A percentile compares a stretch with the other conserved stretches of the same genome.
phyloP scores from a whole-genome alignment of 2,329 filamentous ascomycete species.

The Fusarium cicatricum region DNA sequence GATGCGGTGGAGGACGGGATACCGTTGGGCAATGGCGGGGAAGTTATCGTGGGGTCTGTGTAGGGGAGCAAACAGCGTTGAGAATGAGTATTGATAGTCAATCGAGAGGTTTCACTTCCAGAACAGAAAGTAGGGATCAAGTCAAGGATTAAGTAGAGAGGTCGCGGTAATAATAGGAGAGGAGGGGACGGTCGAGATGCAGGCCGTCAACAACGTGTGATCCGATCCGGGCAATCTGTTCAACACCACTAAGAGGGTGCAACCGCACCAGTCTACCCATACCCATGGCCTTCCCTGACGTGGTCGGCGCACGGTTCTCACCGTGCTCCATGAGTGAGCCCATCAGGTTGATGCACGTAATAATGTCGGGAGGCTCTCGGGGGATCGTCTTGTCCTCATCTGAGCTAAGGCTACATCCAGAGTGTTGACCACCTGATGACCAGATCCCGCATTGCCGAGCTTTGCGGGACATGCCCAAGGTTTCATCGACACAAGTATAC shows the following conservation, averaged over 20 bases:
- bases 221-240: constrained; percentile 40
- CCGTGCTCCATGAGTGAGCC: constrained; percentile 39
- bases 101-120: constrained; percentile 11
- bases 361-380: constrained; percentile 38
- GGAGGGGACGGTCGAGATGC: constrained; percentile 36
- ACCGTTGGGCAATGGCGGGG: constrained; percentile 10
- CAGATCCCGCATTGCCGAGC: constrained; percentile 33
- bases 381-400: constrained; percentile 26
- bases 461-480: constrained; percentile 26
- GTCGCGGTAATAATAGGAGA: constrained; percentile 33
- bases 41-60: constrained; percentile 15
- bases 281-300: constrained; percentile 42
- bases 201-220: constrained; percentile 40
- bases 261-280: constrained; percentile 41
- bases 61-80: constrained; percentile 3
- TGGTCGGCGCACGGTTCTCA: constrained; percentile 42
- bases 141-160: constrained; percentile 19
- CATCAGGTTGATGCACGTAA: constrained; percentile 42
- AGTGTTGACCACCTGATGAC: constrained; percentile 38
- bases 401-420: constrained; percentile 37
- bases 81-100: constrained; percentile 14
- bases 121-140: constrained; percentile 20
- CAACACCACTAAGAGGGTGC: constrained; percentile 42
- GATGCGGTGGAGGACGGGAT: constrained; percentile 28
- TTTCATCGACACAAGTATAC: constrained; percentile 31